Conservation (phyloP, 1,284 basidiomycete genomes). For the Trametes polyzona region DNA sequence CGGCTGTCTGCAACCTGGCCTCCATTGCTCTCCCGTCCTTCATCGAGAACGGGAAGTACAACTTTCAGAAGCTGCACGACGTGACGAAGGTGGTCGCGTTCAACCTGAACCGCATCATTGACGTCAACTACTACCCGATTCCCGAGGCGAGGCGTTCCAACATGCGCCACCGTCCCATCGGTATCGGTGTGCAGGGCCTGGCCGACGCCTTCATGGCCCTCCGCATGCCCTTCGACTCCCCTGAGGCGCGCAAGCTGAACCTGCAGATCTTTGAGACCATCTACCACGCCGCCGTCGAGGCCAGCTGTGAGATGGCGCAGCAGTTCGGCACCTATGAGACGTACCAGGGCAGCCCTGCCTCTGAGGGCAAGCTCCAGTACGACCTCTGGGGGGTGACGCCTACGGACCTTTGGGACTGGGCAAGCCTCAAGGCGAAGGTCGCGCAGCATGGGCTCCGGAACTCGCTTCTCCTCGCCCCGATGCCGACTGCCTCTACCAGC, state of each 20-base stretch:
- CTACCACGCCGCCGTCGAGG: conserved; percentile 94
- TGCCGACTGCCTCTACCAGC: conserved; percentile 99
- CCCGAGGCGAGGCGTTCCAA: conserved; percentile 91
- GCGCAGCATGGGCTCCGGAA: conserved; percentile 89
- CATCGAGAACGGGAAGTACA: conserved; percentile 76
- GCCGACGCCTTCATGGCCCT: conserved; percentile 99
- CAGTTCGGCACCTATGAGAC: conserved; percentile 88
- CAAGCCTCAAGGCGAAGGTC: conserved; percentile 86
- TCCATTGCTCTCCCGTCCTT: conserved; percentile 95
- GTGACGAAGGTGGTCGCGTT: conserved; percentile 91
- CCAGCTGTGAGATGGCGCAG: conserved; percentile 89
- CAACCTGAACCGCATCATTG: conserved; percentile 96
- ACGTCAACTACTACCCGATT: conserved; percentile 94
- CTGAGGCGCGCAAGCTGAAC: conserved; percentile 88
- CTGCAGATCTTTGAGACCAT: conserved; percentile 99
- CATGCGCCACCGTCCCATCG: conserved; percentile 98
- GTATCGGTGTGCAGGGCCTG: conserved; percentile 97
- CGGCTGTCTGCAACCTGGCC: conserved; percentile 98
- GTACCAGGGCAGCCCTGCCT: conserved; percentile 90
- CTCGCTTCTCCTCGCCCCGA: conserved; percentile 94
- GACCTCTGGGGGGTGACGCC: conserved; percentile 97
- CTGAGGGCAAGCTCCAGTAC: conserved; percentile 89
- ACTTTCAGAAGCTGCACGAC: conserved; percentile 95
- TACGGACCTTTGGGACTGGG: conserved; percentile 96
- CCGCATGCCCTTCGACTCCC: conserved; percentile 94